These are phyloP conservation scores for Nannizziopsis barbatae DNA, from an alignment of 2,329 filamentous ascomycete species.

Conservation along the genomic window DNA sequence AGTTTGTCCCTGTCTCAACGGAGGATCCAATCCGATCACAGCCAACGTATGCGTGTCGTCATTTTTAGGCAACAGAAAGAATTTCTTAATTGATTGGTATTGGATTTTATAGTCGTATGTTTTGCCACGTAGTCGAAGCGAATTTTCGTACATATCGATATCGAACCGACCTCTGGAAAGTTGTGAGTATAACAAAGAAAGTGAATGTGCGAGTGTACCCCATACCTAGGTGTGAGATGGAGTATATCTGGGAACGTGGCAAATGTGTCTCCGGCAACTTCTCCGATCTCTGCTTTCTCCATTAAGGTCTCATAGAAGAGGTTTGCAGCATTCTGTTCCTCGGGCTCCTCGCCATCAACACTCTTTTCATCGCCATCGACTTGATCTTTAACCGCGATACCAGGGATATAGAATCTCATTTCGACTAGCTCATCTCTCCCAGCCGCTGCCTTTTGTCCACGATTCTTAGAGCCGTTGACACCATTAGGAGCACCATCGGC, in stretches of 20 bases:
- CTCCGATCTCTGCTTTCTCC: conserved; percentile 97
- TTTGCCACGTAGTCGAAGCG: conserved; percentile 93
- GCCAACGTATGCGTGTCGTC: conserved; percentile 94
- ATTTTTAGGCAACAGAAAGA: conserved; percentile 97
- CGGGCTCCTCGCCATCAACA: conserved; percentile 39
- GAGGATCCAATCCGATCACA: conserved; percentile 85
- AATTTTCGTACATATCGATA: conserved; percentile 98
- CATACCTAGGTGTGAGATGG: conserved; percentile 83
- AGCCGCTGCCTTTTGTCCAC: conserved; percentile 80
- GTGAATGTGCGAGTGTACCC: conserved; percentile 1
- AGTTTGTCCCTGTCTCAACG: conserved; percentile 91
- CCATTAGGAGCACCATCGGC: conserved; percentile 60
- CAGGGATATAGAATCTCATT: conserved; percentile 98
- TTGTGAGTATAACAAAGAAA: conserved; percentile 11
- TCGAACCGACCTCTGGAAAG: conserved; percentile 81
- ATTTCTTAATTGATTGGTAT: conserved; percentile 96
- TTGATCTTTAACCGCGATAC: conserved; percentile 64
- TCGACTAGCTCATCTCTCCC: conserved; percentile 89
- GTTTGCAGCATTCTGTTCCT: conserved; percentile 89
- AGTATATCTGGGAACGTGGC: conserved; percentile 94
- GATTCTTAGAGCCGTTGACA: conserved; percentile 58
- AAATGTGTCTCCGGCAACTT: conserved; percentile 96
- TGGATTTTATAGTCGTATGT: conserved; percentile 99
- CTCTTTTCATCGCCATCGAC: conserved; percentile 28
- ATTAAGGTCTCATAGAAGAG: conserved; percentile 98